Base-by-base conservation (phyloP, 306 rosid species). In the Pterocarpus santalinus region DNA sequence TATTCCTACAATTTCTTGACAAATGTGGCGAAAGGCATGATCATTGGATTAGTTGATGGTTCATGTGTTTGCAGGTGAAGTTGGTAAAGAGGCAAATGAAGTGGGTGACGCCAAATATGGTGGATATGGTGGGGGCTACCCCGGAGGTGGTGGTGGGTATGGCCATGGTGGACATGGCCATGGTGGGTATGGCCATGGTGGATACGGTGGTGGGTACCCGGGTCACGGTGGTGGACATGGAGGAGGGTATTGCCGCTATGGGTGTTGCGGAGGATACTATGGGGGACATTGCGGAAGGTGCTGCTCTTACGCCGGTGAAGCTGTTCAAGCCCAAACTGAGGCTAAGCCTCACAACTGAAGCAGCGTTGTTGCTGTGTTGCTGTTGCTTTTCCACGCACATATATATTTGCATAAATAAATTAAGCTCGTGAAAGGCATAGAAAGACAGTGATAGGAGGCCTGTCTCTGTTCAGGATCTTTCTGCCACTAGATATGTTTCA, bases 231-330 rank as follows among this genome's bases (percentile, higher is more conserved):
- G 82, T 1, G 86, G 78, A 35, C 1, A 56, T n/a, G 82, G 83
- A 4, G 80, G 81, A 5, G 84, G 87, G 2, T 33, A 82, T 2
- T 85, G 97, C 80, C 46, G 82, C 12, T 17, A 86, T 63, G 89
- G 90, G 1, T 81, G 95, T 35, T 88, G 94, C 65, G 69, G 75
- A 1, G 30, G 35, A 32, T 79, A 80, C 35, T 22, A 22, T 22
- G 76, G 83, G 4, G 62, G 70, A 11, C 72, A 68, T 2, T 81
- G 94, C 66, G 28, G 28, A 22, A 8, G 85, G 84, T 89, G 97
- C 80, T 89, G 97, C 82, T 62, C 62, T 72, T 76, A 86, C 11
- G 80, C 90, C 4, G 88, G 83, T 63, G 89, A 90, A 86, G 88
- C 73, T 73, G 87, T 76, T 39, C 76, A 58, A 58, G 85, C 86